Percentiles rank a stretch among this genome's conserved stretches.
Evolutionary conservation across 108 stramenopile species (phyloP).

Genomic region (Fragilaria radians): DNA sequence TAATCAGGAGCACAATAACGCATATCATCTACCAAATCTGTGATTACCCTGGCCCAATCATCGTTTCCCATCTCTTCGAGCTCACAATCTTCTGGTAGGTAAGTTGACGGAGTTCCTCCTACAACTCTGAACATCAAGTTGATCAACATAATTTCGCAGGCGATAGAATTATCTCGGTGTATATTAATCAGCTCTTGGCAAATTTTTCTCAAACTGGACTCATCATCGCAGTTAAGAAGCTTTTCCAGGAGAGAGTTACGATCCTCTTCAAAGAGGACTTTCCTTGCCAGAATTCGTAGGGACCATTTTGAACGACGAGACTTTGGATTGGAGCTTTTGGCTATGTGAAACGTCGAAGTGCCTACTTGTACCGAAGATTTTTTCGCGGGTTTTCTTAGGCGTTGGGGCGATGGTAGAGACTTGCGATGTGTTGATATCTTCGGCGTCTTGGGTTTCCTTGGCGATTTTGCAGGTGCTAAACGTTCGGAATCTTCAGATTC

Average conservation of each 20-base stretch:
- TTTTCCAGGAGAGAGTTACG: constrained; percentile 35
- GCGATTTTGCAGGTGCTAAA: background rate
- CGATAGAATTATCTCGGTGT: constrained; percentile 46
- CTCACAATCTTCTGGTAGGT: constrained; percentile 23
- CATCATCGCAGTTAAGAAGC: constrained; percentile 24
- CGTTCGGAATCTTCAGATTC: background rate
- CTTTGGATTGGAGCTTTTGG: background rate
- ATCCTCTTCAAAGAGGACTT: constrained; percentile 20
- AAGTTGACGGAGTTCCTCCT: constrained; percentile 44
- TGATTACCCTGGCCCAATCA: constrained; percentile 58
- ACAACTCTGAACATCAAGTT: constrained; percentile 80
- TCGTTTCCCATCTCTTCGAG: constrained; percentile 68
- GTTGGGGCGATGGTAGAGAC: constrained; percentile 4
- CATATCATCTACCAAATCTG: constrained; percentile 75
- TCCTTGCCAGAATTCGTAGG: constrained; percentile 17
- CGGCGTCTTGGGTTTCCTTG: background rate
- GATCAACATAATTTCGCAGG: constrained; percentile 44
- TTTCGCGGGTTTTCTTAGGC: background rate
- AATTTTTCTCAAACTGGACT: constrained; percentile 1
- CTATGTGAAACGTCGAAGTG: background rate
- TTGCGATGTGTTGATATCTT: background rate
- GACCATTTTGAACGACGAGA: background rate
- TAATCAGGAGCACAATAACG: constrained; percentile 35
- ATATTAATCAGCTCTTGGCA: constrained; percentile 22
- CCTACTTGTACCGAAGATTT: background rate